These are phyloP conservation scores for Apiospora pterosperma DNA, from an alignment of 2,329 filamentous ascomycete genomes.

Conservation along the genomic window DNA sequence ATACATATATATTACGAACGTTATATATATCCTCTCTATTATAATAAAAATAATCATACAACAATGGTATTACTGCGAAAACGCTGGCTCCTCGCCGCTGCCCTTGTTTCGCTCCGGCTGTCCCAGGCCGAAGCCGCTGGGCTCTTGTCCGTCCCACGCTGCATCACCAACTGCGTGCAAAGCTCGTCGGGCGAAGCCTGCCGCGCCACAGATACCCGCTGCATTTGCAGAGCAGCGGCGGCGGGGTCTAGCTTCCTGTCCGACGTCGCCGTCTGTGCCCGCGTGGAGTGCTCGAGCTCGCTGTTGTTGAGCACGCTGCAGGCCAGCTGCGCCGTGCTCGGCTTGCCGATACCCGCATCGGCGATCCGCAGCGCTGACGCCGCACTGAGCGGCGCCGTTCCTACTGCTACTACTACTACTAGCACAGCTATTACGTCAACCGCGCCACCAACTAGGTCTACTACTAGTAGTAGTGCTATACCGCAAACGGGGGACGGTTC, in stretches of 20 bases:
- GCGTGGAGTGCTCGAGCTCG: conserved; percentile 30
- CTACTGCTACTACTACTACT: background rate
- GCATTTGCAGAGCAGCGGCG: conserved; percentile 30
- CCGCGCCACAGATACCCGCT: conserved; percentile 25
- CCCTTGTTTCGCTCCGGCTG: conserved; percentile 20
- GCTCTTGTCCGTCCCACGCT: conserved; percentile 22
- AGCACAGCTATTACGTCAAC: background rate
- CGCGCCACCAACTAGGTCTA: background rate
- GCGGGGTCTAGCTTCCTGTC: conserved; percentile 31
- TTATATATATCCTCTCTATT: no score
- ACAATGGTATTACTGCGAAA: background rate
- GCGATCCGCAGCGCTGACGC: conserved; percentile 30
- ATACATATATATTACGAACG: no score
- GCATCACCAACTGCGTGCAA: conserved; percentile 32
- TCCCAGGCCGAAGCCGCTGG: conserved; percentile 17
- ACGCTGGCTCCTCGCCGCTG: conserved; percentile 8
- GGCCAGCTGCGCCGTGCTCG: conserved; percentile 27
- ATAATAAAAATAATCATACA: background rate
- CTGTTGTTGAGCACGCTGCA: conserved; percentile 29
- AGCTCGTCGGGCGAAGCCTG: conserved; percentile 30
- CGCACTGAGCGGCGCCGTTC: conserved; percentile 14
- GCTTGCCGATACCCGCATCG: conserved; percentile 25
- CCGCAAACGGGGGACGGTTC: no score
- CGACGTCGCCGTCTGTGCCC: conserved; percentile 35
- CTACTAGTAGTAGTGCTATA: no score